Percentiles rank a stretch among this genome's conserved stretches.
Evolutionary conservation across 2,329 filamentous ascomycete genomes (phyloP).

Genomic region (Lachnellula cervina): DNA sequence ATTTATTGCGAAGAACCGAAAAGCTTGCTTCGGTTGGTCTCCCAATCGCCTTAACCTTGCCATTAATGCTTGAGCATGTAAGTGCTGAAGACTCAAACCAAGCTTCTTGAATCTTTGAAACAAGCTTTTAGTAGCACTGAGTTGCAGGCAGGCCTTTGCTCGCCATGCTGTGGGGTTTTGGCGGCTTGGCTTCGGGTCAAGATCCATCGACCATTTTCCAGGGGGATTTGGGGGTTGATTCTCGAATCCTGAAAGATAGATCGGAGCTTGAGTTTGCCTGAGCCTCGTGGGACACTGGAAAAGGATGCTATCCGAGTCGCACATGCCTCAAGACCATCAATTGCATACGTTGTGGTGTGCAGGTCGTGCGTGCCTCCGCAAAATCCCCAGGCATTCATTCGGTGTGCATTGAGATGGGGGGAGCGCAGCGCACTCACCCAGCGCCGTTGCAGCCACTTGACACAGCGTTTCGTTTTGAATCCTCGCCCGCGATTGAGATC

Average conservation of each 20-base stretch:
- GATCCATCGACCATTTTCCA: background rate
- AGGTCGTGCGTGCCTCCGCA: no score
- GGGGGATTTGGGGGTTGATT: background rate
- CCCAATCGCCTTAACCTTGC: background rate
- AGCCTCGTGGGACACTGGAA: background rate
- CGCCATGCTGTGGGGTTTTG: background rate
- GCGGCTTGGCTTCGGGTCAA: background rate
- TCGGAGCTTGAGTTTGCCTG: background rate
- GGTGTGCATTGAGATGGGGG: background rate
- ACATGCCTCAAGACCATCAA: background rate
- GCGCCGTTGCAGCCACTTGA: background rate
- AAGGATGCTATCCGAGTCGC: background rate
- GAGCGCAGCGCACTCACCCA: background rate
- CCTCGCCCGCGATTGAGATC: background rate
- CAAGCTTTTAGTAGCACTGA: background rate
- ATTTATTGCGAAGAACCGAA: background rate
- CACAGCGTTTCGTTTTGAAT: constrained; percentile 5
- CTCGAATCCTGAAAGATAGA: background rate
- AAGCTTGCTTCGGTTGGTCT: background rate
- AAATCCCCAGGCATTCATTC: background rate
- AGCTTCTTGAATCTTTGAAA: background rate
- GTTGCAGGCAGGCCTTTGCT: no score
- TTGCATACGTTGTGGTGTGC: background rate
- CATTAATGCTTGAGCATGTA: background rate
- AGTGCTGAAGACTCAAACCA: background rate